These are phyloP conservation scores for Neurospora sp. DNA, from an alignment of 2,329 filamentous ascomycete species.

Conservation along the genomic window DNA sequence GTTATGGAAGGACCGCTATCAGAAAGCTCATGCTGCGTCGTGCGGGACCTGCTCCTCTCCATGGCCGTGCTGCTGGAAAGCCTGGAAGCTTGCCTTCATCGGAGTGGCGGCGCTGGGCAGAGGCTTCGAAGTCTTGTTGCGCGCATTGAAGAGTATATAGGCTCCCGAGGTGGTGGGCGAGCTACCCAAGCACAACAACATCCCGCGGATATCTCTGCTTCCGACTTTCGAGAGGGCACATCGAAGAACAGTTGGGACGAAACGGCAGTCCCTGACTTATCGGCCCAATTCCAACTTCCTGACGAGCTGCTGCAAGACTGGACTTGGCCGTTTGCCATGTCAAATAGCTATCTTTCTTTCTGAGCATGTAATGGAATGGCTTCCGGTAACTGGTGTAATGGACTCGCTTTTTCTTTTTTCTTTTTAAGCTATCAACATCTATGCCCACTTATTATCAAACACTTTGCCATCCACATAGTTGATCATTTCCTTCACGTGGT, in stretches of 20 bases:
- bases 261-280: constrained; percentile 6
- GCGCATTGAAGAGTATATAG: constrained; percentile 16
- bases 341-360: constrained; percentile 11
- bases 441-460: constrained; percentile 33
- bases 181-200: background rate
- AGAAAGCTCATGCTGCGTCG: constrained; percentile 19
- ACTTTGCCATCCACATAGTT: constrained; percentile 38
- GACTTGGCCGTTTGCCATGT: constrained; percentile 9
- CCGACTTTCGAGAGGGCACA: background rate
- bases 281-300: constrained; percentile 11
- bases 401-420: too few relatives aligned
- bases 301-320: constrained; percentile 11
- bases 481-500: constrained; percentile 38
- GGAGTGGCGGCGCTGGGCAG: constrained; percentile 14
- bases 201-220: background rate
- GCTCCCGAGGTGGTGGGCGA: background rate
- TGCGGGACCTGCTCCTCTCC: constrained; percentile 21
- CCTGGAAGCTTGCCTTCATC: constrained; percentile 16
- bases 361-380: background rate
- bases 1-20: constrained; percentile 23
- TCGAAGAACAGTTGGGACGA: background rate
- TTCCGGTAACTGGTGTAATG: background rate
- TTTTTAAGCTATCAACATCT: background rate
- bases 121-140: constrained; percentile 16
- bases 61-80: constrained; percentile 23